Conservation (phyloP, 2,329 filamentous ascomycete species). For the Monosporascus sp. region DNA sequence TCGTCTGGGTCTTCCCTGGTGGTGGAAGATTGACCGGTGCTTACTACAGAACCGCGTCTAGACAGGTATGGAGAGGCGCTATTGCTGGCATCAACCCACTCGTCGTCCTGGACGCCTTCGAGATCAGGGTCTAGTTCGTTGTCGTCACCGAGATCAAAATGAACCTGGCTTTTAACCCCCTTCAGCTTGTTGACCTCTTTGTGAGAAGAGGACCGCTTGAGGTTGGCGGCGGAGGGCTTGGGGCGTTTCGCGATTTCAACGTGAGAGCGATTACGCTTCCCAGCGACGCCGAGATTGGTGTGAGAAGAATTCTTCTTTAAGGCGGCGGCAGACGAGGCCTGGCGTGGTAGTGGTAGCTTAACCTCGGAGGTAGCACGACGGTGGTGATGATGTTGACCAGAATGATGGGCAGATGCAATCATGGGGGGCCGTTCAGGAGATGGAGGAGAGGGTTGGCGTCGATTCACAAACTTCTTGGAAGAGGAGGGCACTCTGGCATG, state of each 20-base stretch:
- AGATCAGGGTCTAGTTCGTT: constrained; percentile 25
- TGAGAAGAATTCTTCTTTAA: constrained; percentile 50
- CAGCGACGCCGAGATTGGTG: constrained; percentile 34
- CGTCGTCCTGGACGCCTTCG: constrained; percentile 44
- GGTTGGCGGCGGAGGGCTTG: constrained; percentile 42
- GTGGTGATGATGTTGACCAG: constrained; percentile 25
- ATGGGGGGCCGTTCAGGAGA: constrained; percentile 34
- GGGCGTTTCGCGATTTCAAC: constrained; percentile 48
- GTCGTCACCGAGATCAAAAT: constrained; percentile 57
- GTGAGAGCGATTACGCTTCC: constrained; percentile 55
- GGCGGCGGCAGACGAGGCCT: constrained; percentile 38
- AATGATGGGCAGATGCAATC: constrained; percentile 8
- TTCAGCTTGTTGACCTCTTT: constrained; percentile 41
- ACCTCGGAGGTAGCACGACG: constrained; percentile 47
- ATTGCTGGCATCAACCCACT: constrained; percentile 63
- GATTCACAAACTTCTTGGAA: constrained; percentile 33
- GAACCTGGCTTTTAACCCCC: constrained; percentile 46
- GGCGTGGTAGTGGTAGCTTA: constrained; percentile 43
- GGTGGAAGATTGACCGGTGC: constrained; percentile 43
- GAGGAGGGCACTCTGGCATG: constrained; percentile 45
- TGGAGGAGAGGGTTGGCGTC: constrained; percentile 36
- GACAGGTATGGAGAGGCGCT: constrained; percentile 57
- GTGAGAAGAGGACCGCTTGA: constrained; percentile 49
- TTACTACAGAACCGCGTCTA: constrained; percentile 43
- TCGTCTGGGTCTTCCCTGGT: constrained; percentile 24